A percentile compares a stretch with the other conserved stretches of the same genome.
phyloP scores from a whole-genome alignment of 2,329 filamentous ascomycete species.

The Aspergillus unguis region DNA sequence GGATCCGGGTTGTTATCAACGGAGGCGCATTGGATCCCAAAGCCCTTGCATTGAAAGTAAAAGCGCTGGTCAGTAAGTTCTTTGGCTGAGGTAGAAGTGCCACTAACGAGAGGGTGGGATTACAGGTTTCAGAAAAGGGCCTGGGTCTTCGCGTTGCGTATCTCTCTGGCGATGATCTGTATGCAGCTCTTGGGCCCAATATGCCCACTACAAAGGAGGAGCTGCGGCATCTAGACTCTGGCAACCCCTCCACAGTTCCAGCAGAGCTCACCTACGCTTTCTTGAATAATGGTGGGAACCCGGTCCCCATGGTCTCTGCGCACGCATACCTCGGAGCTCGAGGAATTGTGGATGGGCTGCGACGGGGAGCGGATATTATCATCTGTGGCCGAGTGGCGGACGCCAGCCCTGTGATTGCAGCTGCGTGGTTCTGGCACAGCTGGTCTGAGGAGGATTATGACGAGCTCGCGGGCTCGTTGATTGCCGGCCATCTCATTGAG shows the following conservation, averaged over 20 bases:
- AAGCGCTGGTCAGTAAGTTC: conserved; percentile 32
- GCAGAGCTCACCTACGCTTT: conserved; percentile 39
- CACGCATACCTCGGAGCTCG: conserved; percentile 52
- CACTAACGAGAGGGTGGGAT: too few relatives aligned
- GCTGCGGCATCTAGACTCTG: conserved; percentile 42
- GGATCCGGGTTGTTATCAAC: conserved; percentile 56
- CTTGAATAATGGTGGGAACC: conserved; percentile 33
- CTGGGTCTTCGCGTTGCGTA: conserved; percentile 45
- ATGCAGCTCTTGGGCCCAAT: conserved; percentile 30
- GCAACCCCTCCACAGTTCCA: conserved; percentile 36
- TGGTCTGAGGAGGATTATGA: conserved; percentile 52
- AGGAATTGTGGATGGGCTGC: conserved; percentile 46
- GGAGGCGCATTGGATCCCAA: conserved; percentile 56
- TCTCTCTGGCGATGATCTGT: conserved; percentile 47
- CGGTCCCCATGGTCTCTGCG: conserved; percentile 45
- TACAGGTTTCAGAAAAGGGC: conserved; percentile 22
- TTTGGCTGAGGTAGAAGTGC: too few relatives aligned
- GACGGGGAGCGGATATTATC: conserved; percentile 47
- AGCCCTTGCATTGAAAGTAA: conserved; percentile 48
- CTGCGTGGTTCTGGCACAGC: conserved; percentile 55
- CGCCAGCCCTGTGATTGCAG: conserved; percentile 54
- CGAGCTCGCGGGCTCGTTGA: conserved; percentile 48
- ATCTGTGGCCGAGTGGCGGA: conserved; percentile 51
- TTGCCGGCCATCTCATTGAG: conserved; percentile 56
- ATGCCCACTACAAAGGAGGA: conserved; percentile 32